phyloP scores from a whole-genome alignment of 2,329 filamentous ascomycete species.

The Fusarium sp. region DNA sequence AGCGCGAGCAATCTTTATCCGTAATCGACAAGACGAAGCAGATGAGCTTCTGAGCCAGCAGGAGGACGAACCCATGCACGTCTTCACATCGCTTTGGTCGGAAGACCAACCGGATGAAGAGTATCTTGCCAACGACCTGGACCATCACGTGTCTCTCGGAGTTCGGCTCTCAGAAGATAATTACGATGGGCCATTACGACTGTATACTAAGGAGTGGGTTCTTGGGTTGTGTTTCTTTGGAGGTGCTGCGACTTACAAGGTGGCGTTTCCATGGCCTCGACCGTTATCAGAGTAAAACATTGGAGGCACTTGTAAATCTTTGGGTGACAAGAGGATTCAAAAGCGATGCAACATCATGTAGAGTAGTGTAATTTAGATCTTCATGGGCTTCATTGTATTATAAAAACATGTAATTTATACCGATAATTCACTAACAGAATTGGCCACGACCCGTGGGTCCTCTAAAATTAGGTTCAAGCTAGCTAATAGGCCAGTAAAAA shows the following conservation, averaged over 20 bases:
- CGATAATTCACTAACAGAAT: no score
- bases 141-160: conserved; percentile 40
- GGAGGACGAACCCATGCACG: neutral
- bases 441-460: no score
- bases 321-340: no score
- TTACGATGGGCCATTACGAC: neutral
- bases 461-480: no score
- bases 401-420: neutral
- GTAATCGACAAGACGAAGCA: neutral
- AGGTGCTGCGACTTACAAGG: conserved; percentile 3
- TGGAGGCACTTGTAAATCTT: no score
- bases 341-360: neutral
- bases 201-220: conserved; percentile 36
- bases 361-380: neutral
- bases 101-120: conserved; percentile 14
- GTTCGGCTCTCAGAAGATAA: neutral
- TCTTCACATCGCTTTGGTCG: conserved; percentile 38
- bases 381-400: neutral
- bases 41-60: neutral
- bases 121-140: conserved; percentile 32
- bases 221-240: conserved; percentile 42
- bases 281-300: neutral
- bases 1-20: conserved; percentile 27
- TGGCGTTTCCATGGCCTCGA: conserved; percentile 42
- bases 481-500: no score